Percentiles rank a stretch among this genome's conserved stretches.
Evolutionary conservation across 164 flowering plant species (phyloP).

Genomic region (Liriodendron chinense): DNA sequence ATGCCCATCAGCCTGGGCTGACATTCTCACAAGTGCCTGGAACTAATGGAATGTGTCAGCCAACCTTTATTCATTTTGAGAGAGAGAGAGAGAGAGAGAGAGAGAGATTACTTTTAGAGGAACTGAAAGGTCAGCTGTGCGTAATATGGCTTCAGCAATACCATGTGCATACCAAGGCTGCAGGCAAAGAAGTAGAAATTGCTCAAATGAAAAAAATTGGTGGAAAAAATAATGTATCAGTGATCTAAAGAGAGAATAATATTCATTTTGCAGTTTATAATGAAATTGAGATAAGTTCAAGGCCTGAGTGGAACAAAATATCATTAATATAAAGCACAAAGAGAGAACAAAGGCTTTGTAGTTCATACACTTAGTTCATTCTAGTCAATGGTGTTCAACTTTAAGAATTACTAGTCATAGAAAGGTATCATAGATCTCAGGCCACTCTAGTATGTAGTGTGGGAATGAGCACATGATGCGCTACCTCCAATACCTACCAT

Average conservation of each 20-base stretch:
- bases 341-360: background rate
- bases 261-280: background rate
- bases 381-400: no score
- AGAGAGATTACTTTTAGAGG: slow-evolving; percentile 69
- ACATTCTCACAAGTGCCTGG: background rate
- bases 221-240: no score
- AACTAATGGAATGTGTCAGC: background rate
- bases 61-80: background rate
- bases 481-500: no score
- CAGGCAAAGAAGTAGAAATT: slow-evolving; percentile 11
- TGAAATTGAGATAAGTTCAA: no score
- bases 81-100: background rate
- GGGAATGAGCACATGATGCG: no score
- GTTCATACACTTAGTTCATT: background rate
- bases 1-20: background rate
- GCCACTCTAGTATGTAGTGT: no score
- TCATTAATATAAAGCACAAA: background rate
- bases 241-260: background rate
- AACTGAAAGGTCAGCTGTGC: slow-evolving; percentile 85
- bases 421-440: no score
- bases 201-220: background rate
- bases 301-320: no score
- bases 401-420: no score
- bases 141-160: slow-evolving; percentile 93
- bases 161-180: slow-evolving; percentile 99